Conservation (phyloP, 2,329 filamentous ascomycete species). For the Chalaropsis thielavioides region DNA sequence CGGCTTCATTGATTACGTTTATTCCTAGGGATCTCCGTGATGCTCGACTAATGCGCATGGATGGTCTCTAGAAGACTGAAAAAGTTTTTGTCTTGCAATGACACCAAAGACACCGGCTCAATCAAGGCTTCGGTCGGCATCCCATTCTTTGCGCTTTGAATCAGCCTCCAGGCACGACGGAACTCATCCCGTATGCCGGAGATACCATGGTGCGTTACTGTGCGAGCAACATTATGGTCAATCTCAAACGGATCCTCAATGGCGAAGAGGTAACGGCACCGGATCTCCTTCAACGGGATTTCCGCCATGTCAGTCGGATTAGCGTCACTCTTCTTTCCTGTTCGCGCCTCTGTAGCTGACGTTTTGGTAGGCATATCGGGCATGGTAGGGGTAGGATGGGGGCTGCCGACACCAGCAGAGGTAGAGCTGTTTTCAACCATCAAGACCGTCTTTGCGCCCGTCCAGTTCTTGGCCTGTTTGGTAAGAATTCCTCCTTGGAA, state of each 20-base stretch:
- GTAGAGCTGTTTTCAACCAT: conserved; percentile 13
- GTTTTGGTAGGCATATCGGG: conserved; percentile 3
- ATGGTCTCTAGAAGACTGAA: conserved; percentile 9
- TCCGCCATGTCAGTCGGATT: conserved; percentile 22
- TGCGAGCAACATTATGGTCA: conserved; percentile 76
- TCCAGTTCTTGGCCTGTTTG: conserved; percentile 75
- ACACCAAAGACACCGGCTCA: conserved; percentile 32
- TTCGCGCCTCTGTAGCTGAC: not conserved
- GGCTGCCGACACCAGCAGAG: not conserved
- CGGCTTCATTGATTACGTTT: too few species aligned
- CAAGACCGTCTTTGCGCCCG: conserved; percentile 57
- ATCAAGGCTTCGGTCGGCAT: conserved; percentile 35
- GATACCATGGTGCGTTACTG: conserved; percentile 70
- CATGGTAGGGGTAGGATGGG: not conserved
- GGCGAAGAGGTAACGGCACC: conserved; percentile 69
- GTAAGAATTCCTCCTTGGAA: conserved; percentile 48
- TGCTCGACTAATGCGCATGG: not conserved
- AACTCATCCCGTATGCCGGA: conserved; percentile 75
- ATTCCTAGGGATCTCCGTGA: too few species aligned
- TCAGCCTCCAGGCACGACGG: conserved; percentile 60
- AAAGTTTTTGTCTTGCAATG: conserved; percentile 24
- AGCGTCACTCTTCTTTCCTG: conserved; percentile 19
- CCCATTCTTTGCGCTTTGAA: conserved; percentile 33
- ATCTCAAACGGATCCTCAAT: conserved; percentile 87
- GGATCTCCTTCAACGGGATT: conserved; percentile 48